These are phyloP conservation scores for Erysimum cheiranthoides DNA, from an alignment of 345 rosid genomes.

Conservation along the genomic window DNA sequence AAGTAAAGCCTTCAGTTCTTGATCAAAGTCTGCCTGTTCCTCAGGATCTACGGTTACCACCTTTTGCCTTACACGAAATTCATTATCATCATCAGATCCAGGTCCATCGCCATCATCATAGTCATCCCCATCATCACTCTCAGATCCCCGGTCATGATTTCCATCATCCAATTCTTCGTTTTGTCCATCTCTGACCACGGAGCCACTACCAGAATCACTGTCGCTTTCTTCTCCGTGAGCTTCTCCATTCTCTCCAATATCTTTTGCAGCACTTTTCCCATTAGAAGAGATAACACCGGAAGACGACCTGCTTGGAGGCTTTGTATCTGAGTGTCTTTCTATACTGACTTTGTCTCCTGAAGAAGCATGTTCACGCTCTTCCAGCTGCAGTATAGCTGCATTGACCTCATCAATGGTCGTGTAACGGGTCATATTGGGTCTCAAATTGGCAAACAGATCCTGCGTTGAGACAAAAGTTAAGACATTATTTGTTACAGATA, in stretches of 20 bases:
- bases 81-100: slow-evolving; percentile 88
- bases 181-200: slow-evolving; percentile 66
- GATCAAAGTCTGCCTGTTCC: slow-evolving; percentile 82
- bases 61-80: slow-evolving; percentile 86
- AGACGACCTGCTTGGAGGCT: slow-evolving; percentile 54
- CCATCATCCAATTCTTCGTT: slow-evolving; percentile 86
- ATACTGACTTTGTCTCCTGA: slow-evolving; percentile 61
- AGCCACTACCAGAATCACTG: slow-evolving; percentile 88
- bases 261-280: slow-evolving; percentile 54
- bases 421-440: slow-evolving; percentile 84
- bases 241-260: slow-evolving; percentile 75
- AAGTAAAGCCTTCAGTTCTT: slow-evolving; percentile 89
- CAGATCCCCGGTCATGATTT: slow-evolving; percentile 72
- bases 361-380: slow-evolving; percentile 73
- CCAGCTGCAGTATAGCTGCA: slow-evolving; percentile 77
- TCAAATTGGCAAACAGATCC: slow-evolving; percentile 93
- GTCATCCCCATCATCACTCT: slow-evolving; percentile 72
- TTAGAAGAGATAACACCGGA: slow-evolving; percentile 55
- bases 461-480: slow-evolving; percentile 44
- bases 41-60: slow-evolving; percentile 76
- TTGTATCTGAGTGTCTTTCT: slow-evolving; percentile 70
- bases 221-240: slow-evolving; percentile 72
- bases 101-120: slow-evolving; percentile 73
- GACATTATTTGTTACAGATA: slow-evolving; percentile 29
- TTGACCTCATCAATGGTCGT: slow-evolving; percentile 80